These are phyloP conservation scores for Yarrowia keelungensis DNA, from an alignment of 805 yeast species.

Conservation along the genomic window DNA sequence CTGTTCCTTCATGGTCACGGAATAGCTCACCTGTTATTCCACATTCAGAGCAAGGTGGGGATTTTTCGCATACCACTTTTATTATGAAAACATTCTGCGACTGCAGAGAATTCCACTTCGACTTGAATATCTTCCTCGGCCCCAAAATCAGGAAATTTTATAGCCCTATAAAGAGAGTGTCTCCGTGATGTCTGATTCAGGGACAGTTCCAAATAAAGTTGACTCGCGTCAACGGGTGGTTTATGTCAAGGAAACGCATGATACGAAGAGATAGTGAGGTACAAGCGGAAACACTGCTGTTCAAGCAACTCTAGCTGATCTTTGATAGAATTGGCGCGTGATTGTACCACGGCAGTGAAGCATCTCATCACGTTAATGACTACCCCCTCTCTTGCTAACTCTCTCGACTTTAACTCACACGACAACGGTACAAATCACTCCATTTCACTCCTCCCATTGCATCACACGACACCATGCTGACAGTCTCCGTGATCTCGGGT, in stretches of 20 bases:
- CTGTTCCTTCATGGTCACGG: no score
- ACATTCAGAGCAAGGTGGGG: conserved; percentile 4
- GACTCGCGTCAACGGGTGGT: conserved; percentile 7
- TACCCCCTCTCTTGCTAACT: neutral
- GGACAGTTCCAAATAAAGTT: neutral
- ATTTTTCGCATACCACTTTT: neutral
- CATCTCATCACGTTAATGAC: no score
- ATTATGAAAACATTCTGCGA: neutral
- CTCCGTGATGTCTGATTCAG: no score
- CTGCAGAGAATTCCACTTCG: no score
- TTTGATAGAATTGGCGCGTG: no score
- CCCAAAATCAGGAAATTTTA: no score
- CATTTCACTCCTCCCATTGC: neutral
- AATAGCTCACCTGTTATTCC: neutral
- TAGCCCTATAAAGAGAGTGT: no score
- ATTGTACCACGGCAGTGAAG: no score
- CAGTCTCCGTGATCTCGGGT: conserved; percentile 48
- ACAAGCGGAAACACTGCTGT: neutral
- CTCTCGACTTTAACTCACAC: conserved; percentile 24
- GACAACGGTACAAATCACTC: neutral
- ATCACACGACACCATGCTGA: conserved; percentile 41
- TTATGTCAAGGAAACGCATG: neutral
- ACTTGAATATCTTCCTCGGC: no score
- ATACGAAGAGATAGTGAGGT: neutral
- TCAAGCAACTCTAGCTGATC: no score